A percentile compares a stretch with the other conserved stretches of the same genome.
Evolutionary conservation across 2,329 filamentous ascomycete genomes (phyloP).

Genomic region (Claviceps arundinis): DNA sequence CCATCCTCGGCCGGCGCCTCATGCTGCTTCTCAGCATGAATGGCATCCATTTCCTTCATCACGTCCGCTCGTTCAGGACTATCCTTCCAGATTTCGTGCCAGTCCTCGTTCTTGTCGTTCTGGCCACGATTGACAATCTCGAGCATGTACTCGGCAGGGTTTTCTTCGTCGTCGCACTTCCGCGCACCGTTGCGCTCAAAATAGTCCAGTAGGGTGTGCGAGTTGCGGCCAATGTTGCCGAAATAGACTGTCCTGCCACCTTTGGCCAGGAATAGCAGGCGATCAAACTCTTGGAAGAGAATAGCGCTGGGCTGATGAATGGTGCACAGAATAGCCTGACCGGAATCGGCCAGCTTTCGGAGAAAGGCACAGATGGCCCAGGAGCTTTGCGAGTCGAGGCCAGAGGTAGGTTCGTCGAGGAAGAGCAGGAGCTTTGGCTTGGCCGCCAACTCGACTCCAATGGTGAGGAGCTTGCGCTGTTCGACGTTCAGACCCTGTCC

Average conservation of each 20-base stretch:
- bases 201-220: constrained; percentile 42
- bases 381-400: constrained; percentile 49
- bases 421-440: constrained; percentile 47
- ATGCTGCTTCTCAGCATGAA: constrained; percentile 36
- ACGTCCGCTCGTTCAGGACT: constrained; percentile 38
- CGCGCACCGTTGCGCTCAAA: constrained; percentile 53
- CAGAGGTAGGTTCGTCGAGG: constrained; percentile 47
- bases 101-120: constrained; percentile 36
- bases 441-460: constrained; percentile 45
- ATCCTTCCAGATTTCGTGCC: constrained; percentile 53
- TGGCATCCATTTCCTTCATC: constrained; percentile 47
- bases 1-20: constrained; percentile 7
- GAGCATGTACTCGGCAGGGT: constrained; percentile 68
- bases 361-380: constrained; percentile 52
- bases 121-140: constrained; percentile 31
- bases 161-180: constrained; percentile 46
- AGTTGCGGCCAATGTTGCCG: constrained; percentile 50
- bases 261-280: constrained; percentile 47
- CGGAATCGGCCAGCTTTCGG: constrained; percentile 42
- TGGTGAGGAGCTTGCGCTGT: constrained; percentile 48
- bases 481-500: constrained; percentile 49
- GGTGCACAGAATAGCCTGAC: constrained; percentile 40
- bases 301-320: constrained; percentile 42
- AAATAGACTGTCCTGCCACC: constrained; percentile 59
- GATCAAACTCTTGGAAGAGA: constrained; percentile 44